Evolutionary conservation across 2,329 filamentous ascomycete genomes (phyloP).

Genomic region (Aspergillus latus): DNA sequence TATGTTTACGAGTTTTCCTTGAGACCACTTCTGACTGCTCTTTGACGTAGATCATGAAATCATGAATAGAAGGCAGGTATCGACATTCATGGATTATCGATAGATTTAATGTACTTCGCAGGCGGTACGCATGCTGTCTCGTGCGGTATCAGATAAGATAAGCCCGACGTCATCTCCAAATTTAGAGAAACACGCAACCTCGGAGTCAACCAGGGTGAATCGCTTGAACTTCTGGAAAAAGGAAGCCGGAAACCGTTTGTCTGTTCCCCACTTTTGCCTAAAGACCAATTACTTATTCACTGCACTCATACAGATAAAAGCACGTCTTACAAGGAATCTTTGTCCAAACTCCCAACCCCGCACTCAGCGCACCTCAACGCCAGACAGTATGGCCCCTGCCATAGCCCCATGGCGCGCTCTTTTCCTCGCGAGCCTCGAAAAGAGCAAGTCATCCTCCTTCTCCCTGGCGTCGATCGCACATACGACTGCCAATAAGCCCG

Average conservation of each 20-base stretch:
- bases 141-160: background rate
- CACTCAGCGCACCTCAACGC: background rate
- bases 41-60: no score
- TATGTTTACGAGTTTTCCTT: no score
- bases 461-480: constrained; percentile 28
- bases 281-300: no score
- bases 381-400: constrained; percentile 11
- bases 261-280: no score
- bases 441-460: constrained; percentile 28
- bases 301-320: no score
- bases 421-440: constrained; percentile 27
- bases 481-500: constrained; percentile 18
- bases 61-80: no score
- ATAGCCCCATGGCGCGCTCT: constrained; percentile 31
- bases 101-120: no score
- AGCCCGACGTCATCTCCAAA: background rate
- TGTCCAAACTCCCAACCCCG: background rate
- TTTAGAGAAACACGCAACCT: background rate
- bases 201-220: background rate
- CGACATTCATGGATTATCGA: no score
- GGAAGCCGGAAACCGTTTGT: background rate
- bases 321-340: background rate
- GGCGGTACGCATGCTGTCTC: no score
- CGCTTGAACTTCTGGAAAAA: background rate
- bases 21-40: no score